Conservation (phyloP, 2,329 filamentous ascomycete genomes). For the Colletotrichum truncatum region DNA sequence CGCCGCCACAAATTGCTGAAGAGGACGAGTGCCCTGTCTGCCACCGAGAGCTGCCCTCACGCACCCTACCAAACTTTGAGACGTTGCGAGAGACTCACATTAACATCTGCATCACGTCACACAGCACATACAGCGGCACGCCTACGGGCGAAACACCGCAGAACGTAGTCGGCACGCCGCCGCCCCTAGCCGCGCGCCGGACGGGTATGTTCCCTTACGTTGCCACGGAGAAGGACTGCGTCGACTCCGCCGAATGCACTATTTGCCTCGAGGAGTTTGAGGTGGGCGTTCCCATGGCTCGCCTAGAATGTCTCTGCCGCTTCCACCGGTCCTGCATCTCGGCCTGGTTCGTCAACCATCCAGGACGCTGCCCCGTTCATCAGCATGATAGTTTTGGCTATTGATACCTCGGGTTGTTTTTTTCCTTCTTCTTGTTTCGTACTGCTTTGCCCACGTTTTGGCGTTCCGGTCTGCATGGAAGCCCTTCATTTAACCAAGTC, state of each 20-base stretch:
- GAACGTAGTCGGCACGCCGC: conserved; percentile 35
- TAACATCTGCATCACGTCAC: conserved; percentile 62
- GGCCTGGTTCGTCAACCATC: conserved; percentile 70
- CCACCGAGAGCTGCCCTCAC: conserved; percentile 73
- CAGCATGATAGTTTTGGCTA: conserved; percentile 70
- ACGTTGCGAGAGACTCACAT: conserved; percentile 67
- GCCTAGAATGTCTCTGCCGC: conserved; percentile 72
- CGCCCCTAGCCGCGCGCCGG: conserved; percentile 50
- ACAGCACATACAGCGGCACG: conserved; percentile 58
- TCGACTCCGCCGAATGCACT: conserved; percentile 73
- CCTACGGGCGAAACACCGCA: conserved; percentile 33
- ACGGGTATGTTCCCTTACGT: conserved; percentile 72
- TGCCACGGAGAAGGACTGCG: conserved; percentile 74
- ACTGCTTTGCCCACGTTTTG: conserved; percentile 8
- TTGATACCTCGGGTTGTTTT: conserved; percentile 35
- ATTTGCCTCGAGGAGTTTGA: conserved; percentile 75
- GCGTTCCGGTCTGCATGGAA: conserved; percentile 22
- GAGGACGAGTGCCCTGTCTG: conserved; percentile 86
- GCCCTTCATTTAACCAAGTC: conserved; percentile 14
- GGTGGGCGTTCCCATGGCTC: conserved; percentile 69
- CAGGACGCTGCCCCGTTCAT: conserved; percentile 72
- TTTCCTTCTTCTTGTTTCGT: background rate
- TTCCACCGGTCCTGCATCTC: conserved; percentile 70
- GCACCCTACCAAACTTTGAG: conserved; percentile 62
- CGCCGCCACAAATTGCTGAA: conserved; percentile 65